Conservation (phyloP, 2,329 filamentous ascomycete species). For the Epichloe coenophiala region DNA sequence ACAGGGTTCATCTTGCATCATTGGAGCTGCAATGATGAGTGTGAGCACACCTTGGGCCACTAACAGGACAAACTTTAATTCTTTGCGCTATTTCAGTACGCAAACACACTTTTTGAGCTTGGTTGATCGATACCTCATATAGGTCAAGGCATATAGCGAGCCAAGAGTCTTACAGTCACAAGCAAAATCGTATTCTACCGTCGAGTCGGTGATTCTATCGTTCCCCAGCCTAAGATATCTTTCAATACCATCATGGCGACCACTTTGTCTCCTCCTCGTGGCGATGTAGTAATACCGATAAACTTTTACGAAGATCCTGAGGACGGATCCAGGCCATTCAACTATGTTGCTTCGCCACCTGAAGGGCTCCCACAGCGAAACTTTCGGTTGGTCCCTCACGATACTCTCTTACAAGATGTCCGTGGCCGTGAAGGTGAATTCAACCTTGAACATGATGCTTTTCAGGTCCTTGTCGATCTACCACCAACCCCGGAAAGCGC, state of each 20-base stretch:
- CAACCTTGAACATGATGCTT: slow-evolving; percentile 41
- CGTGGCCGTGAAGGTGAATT: neutral
- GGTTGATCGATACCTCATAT: too few species aligned
- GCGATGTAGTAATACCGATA: neutral
- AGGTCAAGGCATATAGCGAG: too few species aligned
- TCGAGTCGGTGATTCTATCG: neutral
- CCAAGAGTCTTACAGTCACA: too few species aligned
- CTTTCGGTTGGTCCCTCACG: neutral
- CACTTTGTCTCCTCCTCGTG: neutral
- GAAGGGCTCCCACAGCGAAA: neutral
- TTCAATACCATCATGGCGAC: neutral
- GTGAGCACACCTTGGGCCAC: too few species aligned
- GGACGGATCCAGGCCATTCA: neutral
- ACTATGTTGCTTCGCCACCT: neutral
- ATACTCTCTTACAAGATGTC: neutral
- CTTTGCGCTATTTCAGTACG: too few species aligned
- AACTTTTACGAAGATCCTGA: neutral
- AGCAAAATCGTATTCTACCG: neutral
- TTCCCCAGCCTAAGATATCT: too few species aligned
- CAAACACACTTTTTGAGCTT: too few species aligned
- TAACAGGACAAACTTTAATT: too few species aligned
- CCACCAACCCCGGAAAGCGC: slow-evolving; percentile 34
- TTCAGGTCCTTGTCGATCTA: slow-evolving; percentile 48
- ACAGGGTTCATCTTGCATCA: too few species aligned
- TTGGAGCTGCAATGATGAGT: too few species aligned